These are phyloP conservation scores for Cardamine resedifolia DNA, from an alignment of 345 rosid genomes.

Conservation along the genomic window DNA sequence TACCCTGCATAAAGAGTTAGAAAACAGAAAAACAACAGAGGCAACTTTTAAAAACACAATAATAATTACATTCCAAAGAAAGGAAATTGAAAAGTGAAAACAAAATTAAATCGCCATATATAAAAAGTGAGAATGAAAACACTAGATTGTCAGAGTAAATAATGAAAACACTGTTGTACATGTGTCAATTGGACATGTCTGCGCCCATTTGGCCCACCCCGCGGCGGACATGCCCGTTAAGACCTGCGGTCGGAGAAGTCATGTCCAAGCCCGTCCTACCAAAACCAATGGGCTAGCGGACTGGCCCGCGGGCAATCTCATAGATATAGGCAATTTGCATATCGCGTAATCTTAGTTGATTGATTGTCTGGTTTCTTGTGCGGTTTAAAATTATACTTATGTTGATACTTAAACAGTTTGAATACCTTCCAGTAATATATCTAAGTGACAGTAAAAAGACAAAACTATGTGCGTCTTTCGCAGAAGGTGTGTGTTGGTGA, in stretches of 20 bases:
- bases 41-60: background rate
- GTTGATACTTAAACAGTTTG: slow-evolving; percentile 52
- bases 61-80: background rate
- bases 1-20: background rate
- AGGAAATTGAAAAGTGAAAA: background rate
- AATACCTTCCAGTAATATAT: slow-evolving; percentile 79
- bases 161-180: too few species aligned
- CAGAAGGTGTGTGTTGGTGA: slow-evolving; percentile 61
- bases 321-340: slow-evolving; percentile 63
- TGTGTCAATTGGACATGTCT: too few species aligned
- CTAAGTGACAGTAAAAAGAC: slow-evolving; percentile 67
- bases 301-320: too few species aligned
- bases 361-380: background rate
- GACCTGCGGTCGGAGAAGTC: too few species aligned
- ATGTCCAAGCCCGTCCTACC: too few species aligned
- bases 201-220: too few species aligned
- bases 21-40: background rate
- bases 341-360: background rate
- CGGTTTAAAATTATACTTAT: background rate
- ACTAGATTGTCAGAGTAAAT: too few species aligned
- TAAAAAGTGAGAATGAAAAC: too few species aligned
- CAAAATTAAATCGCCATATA: too few species aligned
- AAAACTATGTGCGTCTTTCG: slow-evolving; percentile 65
- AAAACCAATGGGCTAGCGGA: too few species aligned
- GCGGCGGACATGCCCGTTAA: too few species aligned